Evolutionary conservation across 2,329 filamentous ascomycete species (phyloP), one percentile per base, ranked within the genome.

Genomic region (Penicillium occitanis): DNA sequence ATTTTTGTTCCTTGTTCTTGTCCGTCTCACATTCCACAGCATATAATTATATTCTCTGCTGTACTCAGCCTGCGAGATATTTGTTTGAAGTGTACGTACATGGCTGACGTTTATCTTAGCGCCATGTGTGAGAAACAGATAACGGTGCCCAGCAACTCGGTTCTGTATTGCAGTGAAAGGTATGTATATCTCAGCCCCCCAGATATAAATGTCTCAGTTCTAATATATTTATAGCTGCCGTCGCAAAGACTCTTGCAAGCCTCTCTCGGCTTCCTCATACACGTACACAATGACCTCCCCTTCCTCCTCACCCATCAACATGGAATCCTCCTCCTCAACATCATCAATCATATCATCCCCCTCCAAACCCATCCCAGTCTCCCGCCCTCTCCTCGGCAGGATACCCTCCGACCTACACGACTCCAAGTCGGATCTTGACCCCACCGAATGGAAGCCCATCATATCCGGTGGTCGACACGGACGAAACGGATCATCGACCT

Each of bases 101-200:
- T 62, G 60, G 70, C 73, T 76, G 69, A 78, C 71, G 51, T 68
- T 59, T 55, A 66, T 68, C 66, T 69, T 72, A 89, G 87, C 77
- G 84, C 87, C 69, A 87, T 84, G 73, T 89, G 87, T 76, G 87
- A 89, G 75, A 87, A 84, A 75, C 87, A 89, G 77, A 89, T 89
- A 71, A 83, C 86, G 63, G 82, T 84, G 37, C 87, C 87, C 17
- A 84, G 84, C 74, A 85, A 86, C 72, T 82, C 82, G 17, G 81
- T 88, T 48, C 79, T 89, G 53, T 89, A 89, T 74, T 89, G 87
- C 78, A 88, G 86, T 61, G 86, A 88, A 80, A 84, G 83, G 86
- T 88, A 81, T 40, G 73, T 81, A 74, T 60, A 65, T 63, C 68
- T 42, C 19, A 62, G 14, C 25, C 50, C 50, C 48, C 48, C 13